phyloP scores from a whole-genome alignment of 208 protist genomes.

The Wallacemonas sp. region DNA sequence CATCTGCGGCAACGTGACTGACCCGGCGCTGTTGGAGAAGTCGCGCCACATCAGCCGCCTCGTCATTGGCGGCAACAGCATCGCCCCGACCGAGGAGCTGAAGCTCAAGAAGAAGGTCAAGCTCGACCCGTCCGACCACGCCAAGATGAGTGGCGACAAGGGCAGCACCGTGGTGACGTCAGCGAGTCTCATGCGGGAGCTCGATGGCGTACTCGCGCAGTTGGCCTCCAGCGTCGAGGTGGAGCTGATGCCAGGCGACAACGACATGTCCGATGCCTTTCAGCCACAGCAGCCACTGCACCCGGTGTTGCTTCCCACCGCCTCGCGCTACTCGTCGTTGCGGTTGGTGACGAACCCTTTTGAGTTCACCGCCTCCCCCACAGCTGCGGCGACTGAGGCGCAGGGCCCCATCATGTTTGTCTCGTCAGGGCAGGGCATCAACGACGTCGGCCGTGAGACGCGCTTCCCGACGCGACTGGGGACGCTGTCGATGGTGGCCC shows the following conservation, averaged over 20 bases:
- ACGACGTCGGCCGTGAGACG: slow-evolving; percentile 82
- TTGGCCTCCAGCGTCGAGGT: slow-evolving; percentile 77
- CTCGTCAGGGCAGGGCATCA: slow-evolving; percentile 87
- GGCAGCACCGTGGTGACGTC: slow-evolving; percentile 41
- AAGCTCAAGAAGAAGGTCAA: slow-evolving; percentile 86
- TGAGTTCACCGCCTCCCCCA: slow-evolving; percentile 39
- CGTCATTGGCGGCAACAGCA: slow-evolving; percentile 87
- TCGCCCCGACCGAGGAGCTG: slow-evolving; percentile 84
- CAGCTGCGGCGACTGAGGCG: neutral
- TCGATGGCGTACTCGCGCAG: slow-evolving; percentile 70
- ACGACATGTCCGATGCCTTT: slow-evolving; percentile 91
- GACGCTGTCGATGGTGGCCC: slow-evolving; percentile 73
- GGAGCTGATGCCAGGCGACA: slow-evolving; percentile 90
- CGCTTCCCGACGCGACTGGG: slow-evolving; percentile 52
- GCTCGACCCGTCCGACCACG: slow-evolving; percentile 83
- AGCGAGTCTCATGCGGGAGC: slow-evolving; percentile 63
- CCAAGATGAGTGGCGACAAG: slow-evolving; percentile 67
- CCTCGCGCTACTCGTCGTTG: slow-evolving; percentile 64
- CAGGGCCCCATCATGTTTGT: slow-evolving; percentile 59
- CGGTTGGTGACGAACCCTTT: slow-evolving; percentile 87
- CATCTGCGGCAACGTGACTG: slow-evolving; percentile 66
- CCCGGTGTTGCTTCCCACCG: slow-evolving; percentile 76
- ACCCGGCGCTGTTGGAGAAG: slow-evolving; percentile 40
- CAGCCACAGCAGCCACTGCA: slow-evolving; percentile 93
- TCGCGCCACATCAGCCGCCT: slow-evolving; percentile 63